Conservation (phyloP, 2,329 filamentous ascomycete species). For the Botrytis elliptica region DNA sequence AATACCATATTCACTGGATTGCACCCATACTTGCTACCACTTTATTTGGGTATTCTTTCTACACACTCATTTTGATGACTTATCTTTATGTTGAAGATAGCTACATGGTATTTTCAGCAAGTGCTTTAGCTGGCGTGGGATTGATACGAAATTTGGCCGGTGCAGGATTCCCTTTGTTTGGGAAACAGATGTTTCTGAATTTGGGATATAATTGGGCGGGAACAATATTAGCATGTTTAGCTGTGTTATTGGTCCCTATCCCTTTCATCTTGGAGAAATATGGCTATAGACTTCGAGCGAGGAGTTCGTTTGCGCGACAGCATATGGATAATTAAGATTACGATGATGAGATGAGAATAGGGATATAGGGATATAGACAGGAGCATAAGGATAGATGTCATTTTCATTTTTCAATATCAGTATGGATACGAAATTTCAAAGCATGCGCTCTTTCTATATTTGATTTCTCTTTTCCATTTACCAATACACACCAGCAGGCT, state of each 20-base stretch:
- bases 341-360: background rate
- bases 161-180: constrained; percentile 44
- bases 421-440: background rate
- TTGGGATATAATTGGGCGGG: constrained; percentile 43
- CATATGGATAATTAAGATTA: constrained; percentile 22
- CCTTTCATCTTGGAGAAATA: constrained; percentile 37
- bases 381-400: background rate
- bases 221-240: constrained; percentile 41
- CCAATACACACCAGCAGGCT: background rate
- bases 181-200: constrained; percentile 39
- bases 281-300: constrained; percentile 33
- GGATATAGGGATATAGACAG: background rate
- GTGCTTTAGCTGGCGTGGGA: constrained; percentile 44
- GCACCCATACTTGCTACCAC: constrained; percentile 50
- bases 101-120: constrained; percentile 46
- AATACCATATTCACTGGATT: constrained; percentile 38
- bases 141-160: constrained; percentile 44
- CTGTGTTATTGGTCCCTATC: constrained; percentile 40
- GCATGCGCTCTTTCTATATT: background rate
- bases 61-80: constrained; percentile 50
- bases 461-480: background rate
- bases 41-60: constrained; percentile 52
- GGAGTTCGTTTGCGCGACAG: constrained; percentile 32
- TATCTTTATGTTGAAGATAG: constrained; percentile 50
- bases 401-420: background rate